A percentile compares a stretch with the other conserved stretches of the same genome.
phyloP scores from a whole-genome alignment of 164 flowering plant species.

The Euptelea pleiosperma region DNA sequence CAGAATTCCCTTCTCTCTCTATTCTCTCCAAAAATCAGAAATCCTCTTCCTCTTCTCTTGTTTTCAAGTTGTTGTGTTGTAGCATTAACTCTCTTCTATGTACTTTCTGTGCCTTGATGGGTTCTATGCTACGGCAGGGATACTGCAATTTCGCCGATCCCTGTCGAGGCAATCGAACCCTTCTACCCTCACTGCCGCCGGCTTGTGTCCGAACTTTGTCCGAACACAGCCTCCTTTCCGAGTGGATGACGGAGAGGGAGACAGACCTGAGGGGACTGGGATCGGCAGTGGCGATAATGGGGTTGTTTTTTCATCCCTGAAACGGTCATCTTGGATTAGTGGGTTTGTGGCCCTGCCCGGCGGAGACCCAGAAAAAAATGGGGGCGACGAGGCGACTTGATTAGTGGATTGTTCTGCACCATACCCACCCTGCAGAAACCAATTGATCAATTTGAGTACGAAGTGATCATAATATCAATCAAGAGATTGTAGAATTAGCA shows the following conservation, averaged over 20 bases:
- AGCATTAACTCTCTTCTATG: slow-evolving; percentile 1
- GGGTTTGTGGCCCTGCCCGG: slow-evolving; percentile 73
- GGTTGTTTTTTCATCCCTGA: slow-evolving; percentile 44
- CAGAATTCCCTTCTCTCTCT: no score
- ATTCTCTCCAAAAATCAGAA: slow-evolving; percentile 1
- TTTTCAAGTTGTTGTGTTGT: background rate
- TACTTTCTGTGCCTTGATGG: no score
- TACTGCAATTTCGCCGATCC: slow-evolving; percentile 65
- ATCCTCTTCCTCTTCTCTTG: background rate
- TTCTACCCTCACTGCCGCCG: slow-evolving; percentile 76
- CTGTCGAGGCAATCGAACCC: slow-evolving; percentile 77
- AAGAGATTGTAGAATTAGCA: no score
- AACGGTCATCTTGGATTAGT: slow-evolving; percentile 54
- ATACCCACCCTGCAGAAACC: slow-evolving; percentile 38
- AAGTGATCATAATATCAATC: no score
- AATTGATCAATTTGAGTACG: no score
- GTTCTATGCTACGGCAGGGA: slow-evolving; percentile 70
- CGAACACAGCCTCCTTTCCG: slow-evolving; percentile 54
- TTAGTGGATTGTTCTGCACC: slow-evolving; percentile 31
- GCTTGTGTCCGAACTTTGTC: slow-evolving; percentile 60
- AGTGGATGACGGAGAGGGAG: slow-evolving; percentile 39
- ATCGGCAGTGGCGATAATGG: slow-evolving; percentile 20
- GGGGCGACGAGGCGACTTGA: slow-evolving; percentile 52
- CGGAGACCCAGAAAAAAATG: slow-evolving; percentile 69
- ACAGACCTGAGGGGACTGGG: slow-evolving; percentile 22